Base-by-base conservation (phyloP, 371 early-diverging fungal genomes). In the Mucor ambiguus region DNA sequence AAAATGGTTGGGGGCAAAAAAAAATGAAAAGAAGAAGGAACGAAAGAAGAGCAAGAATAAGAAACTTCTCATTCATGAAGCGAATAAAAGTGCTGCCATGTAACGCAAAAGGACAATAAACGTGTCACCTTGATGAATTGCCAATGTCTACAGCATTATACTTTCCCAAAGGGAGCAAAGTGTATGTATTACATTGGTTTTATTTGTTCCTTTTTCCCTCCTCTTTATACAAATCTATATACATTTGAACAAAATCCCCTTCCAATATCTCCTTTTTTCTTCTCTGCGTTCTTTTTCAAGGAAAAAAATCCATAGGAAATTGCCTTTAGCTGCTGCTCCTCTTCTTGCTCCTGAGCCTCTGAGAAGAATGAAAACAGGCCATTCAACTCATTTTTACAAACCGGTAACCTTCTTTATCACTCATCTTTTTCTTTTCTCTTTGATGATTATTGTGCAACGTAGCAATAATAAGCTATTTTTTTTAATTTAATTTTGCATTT, bases 21-120 rank as follows among this genome's bases (percentile, higher is more conserved):
- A 63, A 55, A 20, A 43, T 56, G 10, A 54, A 29, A 33, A 33
- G 33, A 35, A 41, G 22, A 38, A 46, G 18, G 20, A 54, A 26
- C 30, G 30, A n/a, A 11, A 52, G 44, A 44, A 52, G 52, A 26
- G 26, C 24, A 28, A 22, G 52, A 52, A 52, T 12, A 52, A 28
- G 52, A 1, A 28, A 14, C 28, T 52, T 52, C 52, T 28, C 28
- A 12, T 52, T 28, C 28, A 10, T 9, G 43, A 63, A 52, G 63
- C 32, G 49, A 44, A 16, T 18, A 61, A 29, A 61, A 28, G 35
- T 18, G 41, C 5, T 41, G 24, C 52, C 28, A 52, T 56, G 63
- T 62, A 62, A 62, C 63, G 63, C 54, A 62, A 54, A 62, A 62
- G 54, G 24, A 52, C n/a, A 22, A 37, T 57, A 35, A 57, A 63